Conservation (phyloP, 2,329 filamentous ascomycete genomes). For the Coniochaeta sp. region DNA sequence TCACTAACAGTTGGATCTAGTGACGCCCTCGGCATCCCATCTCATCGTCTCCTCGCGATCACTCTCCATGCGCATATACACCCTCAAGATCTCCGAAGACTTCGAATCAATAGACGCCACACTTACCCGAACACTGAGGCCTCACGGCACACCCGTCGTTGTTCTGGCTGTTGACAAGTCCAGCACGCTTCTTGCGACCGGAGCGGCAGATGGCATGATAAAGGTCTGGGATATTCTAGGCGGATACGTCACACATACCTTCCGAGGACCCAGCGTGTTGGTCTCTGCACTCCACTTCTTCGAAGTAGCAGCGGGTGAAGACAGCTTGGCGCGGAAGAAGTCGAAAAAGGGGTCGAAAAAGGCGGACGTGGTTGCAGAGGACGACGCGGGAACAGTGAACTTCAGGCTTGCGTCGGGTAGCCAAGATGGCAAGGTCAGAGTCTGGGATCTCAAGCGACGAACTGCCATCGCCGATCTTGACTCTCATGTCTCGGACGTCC, state of each 20-base stretch:
- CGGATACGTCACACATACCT: constrained; percentile 90
- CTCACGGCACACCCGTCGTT: constrained; percentile 83
- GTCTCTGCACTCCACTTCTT: constrained; percentile 92
- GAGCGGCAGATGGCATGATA: constrained; percentile 85
- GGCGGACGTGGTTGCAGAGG: constrained; percentile 34
- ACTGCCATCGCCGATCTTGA: constrained; percentile 72
- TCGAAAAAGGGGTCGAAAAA: constrained; percentile 36
- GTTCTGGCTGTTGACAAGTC: constrained; percentile 80
- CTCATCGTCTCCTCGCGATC: constrained; percentile 89
- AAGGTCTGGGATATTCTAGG: constrained; percentile 95
- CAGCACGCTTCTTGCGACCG: constrained; percentile 84
- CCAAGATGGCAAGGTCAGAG: constrained; percentile 84
- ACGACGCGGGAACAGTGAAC: constrained; percentile 33
- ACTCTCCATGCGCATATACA: constrained; percentile 89
- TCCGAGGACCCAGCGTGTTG: constrained; percentile 85
- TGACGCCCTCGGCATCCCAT: constrained; percentile 83
- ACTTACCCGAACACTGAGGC: constrained; percentile 75
- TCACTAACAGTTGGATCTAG: constrained; percentile 30
- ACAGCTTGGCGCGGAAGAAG: constrained; percentile 29
- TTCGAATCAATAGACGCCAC: constrained; percentile 55
- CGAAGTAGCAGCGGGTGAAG: constrained; percentile 51
- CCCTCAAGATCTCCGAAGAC: constrained; percentile 54
- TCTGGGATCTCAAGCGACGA: constrained; percentile 88
- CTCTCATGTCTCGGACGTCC: constrained; percentile 93
- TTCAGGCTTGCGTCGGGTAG: constrained; percentile 85